A percentile compares a stretch with the other conserved stretches of the same genome.
Conservation (phyloP, 768 basidiomycete species). For the Kwoniella sp. region DNA sequence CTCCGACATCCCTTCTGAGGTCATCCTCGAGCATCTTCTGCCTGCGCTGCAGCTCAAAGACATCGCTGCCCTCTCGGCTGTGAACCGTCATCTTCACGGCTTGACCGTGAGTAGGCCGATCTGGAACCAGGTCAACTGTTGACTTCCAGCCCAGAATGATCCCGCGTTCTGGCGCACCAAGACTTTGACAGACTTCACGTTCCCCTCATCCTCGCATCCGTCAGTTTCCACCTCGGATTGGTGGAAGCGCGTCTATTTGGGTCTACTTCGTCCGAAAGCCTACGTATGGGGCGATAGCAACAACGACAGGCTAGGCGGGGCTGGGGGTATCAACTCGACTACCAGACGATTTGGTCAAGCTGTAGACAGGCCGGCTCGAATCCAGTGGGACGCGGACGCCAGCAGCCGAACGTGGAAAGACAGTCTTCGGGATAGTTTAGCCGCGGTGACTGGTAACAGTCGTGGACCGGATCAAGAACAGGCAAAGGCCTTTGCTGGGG, state of each 20-base stretch:
- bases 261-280: conserved; percentile 19
- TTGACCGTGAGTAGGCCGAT: conserved; percentile 34
- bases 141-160: conserved; percentile 17
- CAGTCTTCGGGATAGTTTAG: conserved; percentile 13
- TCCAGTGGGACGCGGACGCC: conserved; percentile 6
- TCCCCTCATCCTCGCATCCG: conserved; percentile 20
- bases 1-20: conserved; percentile 64
- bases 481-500: conserved; percentile 7
- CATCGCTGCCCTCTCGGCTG: conserved; percentile 60
- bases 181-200: conserved; percentile 30
- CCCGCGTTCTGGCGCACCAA: conserved; percentile 38
- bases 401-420: conserved; percentile 6
- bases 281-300: conserved; percentile 43
- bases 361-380: conserved; percentile 27
- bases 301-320: conserved; percentile 9
- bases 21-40: conserved; percentile 67
- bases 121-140: background rate
- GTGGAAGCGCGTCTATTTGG: conserved; percentile 22
- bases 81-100: conserved; percentile 61
- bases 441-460: too few relatives aligned
- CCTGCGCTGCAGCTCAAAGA: conserved; percentile 56
- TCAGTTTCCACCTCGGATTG: conserved; percentile 7
- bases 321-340: too few relatives aligned
- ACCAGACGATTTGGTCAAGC: conserved; percentile 24
- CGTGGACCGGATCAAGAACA: too few relatives aligned